Evolutionary conservation across 441 rosid species (phyloP).

Genomic region (Metrosideros polymorpha): DNA sequence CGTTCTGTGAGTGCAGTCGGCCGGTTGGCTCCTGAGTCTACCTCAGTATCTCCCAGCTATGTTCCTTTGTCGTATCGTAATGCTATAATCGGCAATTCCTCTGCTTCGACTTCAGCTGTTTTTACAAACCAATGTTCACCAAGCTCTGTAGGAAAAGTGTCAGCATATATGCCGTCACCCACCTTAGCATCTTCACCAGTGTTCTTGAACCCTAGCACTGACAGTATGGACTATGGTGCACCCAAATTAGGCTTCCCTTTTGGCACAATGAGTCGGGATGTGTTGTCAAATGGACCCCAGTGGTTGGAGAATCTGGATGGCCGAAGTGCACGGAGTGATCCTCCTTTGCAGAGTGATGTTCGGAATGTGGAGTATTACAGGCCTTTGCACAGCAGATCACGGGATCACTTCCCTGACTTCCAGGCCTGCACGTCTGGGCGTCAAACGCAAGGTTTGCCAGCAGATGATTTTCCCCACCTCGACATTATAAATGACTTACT

Average conservation of each 20-base stretch:
- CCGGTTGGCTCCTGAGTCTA: slow-evolving; percentile 59
- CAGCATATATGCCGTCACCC: slow-evolving; percentile 35
- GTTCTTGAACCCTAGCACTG: slow-evolving; percentile 34
- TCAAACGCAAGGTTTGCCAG: slow-evolving; percentile 34
- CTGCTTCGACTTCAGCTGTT: slow-evolving; percentile 46
- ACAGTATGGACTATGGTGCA: slow-evolving; percentile 28
- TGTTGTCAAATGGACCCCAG: slow-evolving; percentile 36
- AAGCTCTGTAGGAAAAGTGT: slow-evolving; percentile 34
- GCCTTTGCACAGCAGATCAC: slow-evolving; percentile 13
- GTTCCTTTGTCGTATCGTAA: slow-evolving; percentile 73
- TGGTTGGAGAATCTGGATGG: slow-evolving; percentile 52
- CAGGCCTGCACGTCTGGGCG: slow-evolving; percentile 42
- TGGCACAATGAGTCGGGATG: slow-evolving; percentile 30
- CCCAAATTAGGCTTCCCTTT: slow-evolving; percentile 48
- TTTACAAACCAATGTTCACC: slow-evolving; percentile 37
- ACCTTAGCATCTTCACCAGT: slow-evolving; percentile 32
- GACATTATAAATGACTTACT: slow-evolving; percentile 92
- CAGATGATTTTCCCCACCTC: slow-evolving; percentile 88
- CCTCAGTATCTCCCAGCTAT: slow-evolving; percentile 37
- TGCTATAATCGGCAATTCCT: slow-evolving; percentile 67
- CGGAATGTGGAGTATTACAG: slow-evolving; percentile 23
- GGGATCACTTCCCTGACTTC: slow-evolving; percentile 22
- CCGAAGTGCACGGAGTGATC: slow-evolving; percentile 20
- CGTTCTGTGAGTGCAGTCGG: slow-evolving; percentile 88
- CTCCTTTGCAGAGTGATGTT: slow-evolving; percentile 19